These are phyloP conservation scores for Lecanicillium sp. DNA, from an alignment of 2,329 filamentous ascomycete genomes.

Conservation along the genomic window DNA sequence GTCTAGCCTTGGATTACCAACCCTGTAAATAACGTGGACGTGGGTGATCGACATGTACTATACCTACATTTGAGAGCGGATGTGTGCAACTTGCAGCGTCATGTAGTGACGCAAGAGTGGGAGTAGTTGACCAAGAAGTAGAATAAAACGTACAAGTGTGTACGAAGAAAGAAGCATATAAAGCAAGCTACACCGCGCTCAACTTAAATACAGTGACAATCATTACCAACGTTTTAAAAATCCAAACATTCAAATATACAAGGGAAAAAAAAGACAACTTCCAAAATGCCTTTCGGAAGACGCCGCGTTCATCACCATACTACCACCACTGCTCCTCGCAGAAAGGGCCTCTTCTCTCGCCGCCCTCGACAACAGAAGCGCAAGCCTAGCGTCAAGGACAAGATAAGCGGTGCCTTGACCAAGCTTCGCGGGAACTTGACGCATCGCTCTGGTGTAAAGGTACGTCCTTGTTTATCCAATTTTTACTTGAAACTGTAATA, in stretches of 20 bases:
- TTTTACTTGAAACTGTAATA: not conserved
- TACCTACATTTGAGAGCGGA: too few relatives aligned
- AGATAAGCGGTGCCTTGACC: conserved; percentile 67
- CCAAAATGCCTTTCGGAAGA: conserved; percentile 24
- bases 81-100: too few relatives aligned
- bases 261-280: conserved; percentile 6
- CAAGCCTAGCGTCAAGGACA: conserved; percentile 63
- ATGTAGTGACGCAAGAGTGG: not conserved
- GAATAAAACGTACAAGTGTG: too few relatives aligned
- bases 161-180: not conserved
- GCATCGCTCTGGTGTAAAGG: conserved; percentile 62
- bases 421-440: conserved; percentile 65
- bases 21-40: not conserved
- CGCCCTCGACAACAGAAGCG: conserved; percentile 55
- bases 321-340: conserved; percentile 34
- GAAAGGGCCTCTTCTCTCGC: conserved; percentile 30
- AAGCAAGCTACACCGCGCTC: too few relatives aligned
- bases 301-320: conserved; percentile 19
- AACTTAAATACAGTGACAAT: too few relatives aligned
- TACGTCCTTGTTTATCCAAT: conserved; percentile 20
- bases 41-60: not conserved
- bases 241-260: conserved; percentile 2
- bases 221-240: too few relatives aligned
- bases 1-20: not conserved
- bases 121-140: not conserved